Evolutionary conservation across 768 basidiomycete species (phyloP).

Genomic region (Phylloporus arenicola): DNA sequence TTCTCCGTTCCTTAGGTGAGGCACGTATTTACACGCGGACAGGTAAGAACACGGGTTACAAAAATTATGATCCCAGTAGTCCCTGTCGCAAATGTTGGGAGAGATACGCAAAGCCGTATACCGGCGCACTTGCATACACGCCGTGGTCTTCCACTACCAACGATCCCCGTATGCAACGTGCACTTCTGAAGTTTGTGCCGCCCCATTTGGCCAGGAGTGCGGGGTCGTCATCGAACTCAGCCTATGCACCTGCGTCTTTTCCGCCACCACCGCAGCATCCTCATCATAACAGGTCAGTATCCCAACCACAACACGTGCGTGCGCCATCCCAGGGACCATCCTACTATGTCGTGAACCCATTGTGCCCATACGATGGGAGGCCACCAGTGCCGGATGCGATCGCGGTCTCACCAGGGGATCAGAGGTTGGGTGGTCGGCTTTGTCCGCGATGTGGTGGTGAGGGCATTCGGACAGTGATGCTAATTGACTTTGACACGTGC

Average conservation of each 20-base stretch:
- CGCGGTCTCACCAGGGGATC: conserved; percentile 58
- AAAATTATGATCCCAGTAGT: conserved; percentile 56
- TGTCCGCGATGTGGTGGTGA: conserved; percentile 65
- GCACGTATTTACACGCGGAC: not conserved
- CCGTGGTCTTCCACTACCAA: conserved; percentile 30
- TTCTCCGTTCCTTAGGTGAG: not conserved
- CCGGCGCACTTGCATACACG: conserved; percentile 55
- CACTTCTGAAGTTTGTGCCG: conserved; percentile 22
- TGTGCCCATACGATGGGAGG: conserved; percentile 7
- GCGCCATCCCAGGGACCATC: conserved; percentile 7
- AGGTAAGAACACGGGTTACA: conserved; percentile 77
- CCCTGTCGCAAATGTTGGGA: conserved; percentile 76
- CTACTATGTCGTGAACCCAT: conserved; percentile 25
- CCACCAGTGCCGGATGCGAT: conserved; percentile 38
- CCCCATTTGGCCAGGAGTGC: conserved; percentile 14
- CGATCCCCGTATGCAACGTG: conserved; percentile 25
- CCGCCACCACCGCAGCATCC: conserved; percentile 7
- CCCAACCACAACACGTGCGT: conserved; percentile 6
- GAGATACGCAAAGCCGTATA: conserved; percentile 57
- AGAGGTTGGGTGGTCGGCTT: conserved; percentile 58
- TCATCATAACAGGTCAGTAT: conserved; percentile 16
- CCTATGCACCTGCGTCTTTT: not conserved
- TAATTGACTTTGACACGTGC: conserved; percentile 54
- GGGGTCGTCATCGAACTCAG: not conserved
- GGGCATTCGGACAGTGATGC: conserved; percentile 46